Percentiles rank a stretch among this genome's conserved stretches.
These are phyloP conservation scores for Lactifluus echinatus DNA, from an alignment of 768 basidiomycete genomes.

Conservation along the genomic window DNA sequence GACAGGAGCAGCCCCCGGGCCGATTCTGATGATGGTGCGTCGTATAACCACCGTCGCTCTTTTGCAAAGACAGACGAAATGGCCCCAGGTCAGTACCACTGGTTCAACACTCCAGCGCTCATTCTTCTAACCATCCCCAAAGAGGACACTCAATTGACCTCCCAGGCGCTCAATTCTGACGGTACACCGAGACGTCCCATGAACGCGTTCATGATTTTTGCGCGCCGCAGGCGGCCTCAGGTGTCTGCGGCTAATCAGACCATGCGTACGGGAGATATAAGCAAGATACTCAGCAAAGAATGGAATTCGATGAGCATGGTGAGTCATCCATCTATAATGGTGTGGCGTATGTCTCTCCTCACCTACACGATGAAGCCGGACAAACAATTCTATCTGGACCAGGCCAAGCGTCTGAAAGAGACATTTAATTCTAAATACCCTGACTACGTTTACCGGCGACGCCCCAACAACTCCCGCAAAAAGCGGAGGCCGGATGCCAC, in stretches of 20 bases:
- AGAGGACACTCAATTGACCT: slow-evolving; percentile 40
- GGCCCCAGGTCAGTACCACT: slow-evolving; percentile 6
- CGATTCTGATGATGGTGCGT: slow-evolving; percentile 16
- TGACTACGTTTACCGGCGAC: slow-evolving; percentile 81
- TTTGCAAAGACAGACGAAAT: slow-evolving; percentile 13
- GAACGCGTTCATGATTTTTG: slow-evolving; percentile 95
- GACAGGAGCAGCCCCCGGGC: slow-evolving; percentile 15
- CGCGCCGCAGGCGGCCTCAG: slow-evolving; percentile 71
- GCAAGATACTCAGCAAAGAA: slow-evolving; percentile 79
- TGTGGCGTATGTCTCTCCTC: slow-evolving; percentile 3
- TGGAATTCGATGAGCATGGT: slow-evolving; percentile 78
- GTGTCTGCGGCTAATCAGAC: slow-evolving; percentile 82
- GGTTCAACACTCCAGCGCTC: background rate
- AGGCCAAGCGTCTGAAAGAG: slow-evolving; percentile 80
- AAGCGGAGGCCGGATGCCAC: slow-evolving; percentile 37
- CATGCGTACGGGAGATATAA: slow-evolving; percentile 86
- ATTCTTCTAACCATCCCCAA: background rate
- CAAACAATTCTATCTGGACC: slow-evolving; percentile 83
- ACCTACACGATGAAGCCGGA: slow-evolving; percentile 41
- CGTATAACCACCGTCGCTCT: slow-evolving; percentile 5
- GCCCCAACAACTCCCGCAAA: slow-evolving; percentile 81
- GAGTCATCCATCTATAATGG: slow-evolving; percentile 23
- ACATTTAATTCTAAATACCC: slow-evolving; percentile 80
- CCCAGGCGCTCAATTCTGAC: slow-evolving; percentile 76
- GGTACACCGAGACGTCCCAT: slow-evolving; percentile 86